Base-by-base conservation (phyloP, 176 grass and related monocot genomes). In the Microstegium vimineum region DNA sequence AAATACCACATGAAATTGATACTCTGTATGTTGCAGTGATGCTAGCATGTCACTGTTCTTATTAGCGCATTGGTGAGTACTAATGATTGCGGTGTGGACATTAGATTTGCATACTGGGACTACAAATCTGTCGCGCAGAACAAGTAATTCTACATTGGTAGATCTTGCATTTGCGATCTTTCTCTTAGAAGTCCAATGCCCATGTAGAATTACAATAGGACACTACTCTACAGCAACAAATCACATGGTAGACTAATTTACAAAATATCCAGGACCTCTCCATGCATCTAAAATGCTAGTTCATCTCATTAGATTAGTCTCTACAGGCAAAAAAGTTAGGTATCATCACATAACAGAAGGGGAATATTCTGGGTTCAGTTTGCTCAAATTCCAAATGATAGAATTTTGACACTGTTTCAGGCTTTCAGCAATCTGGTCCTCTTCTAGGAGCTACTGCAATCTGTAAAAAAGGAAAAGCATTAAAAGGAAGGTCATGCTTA, bases 181-280 rank as follows among this genome's bases (percentile, higher is more conserved):
- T 70, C 23, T 51, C 43, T 31, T 18, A 23, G 62, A 76, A 69
- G 47, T 45, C 13, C 38, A 79, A 67, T 51, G 20, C 28, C 31
- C 49, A 22, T 68, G 69, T 68, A 62, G 71, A 47, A 25, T 64
- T 86, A 38, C 65, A 40, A 47, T 51, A 79, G 31, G 31, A 62
- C 36, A 35, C 15, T 27, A 68, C 28, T 32, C 63, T 68, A 86
- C 17, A 56, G 25, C 49, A 47, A 69, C 66, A 40, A 69, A 41
- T 42, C 40, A 69, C 69, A 80, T 77, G 51, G 77, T 83, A 84
- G 14, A 45, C 83, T 89, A 89, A 89, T 91, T 94, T 87, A 89
- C 86, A 94, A 87, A 86, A 85, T 28, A 84, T 45, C n/a, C 74
- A 66, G 76, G 66, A 36, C 54, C 83, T 67, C 68, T 78, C 69